These are phyloP conservation scores for Calonectria leucothoes DNA, from an alignment of 2,329 filamentous ascomycete species.

Conservation along the genomic window DNA sequence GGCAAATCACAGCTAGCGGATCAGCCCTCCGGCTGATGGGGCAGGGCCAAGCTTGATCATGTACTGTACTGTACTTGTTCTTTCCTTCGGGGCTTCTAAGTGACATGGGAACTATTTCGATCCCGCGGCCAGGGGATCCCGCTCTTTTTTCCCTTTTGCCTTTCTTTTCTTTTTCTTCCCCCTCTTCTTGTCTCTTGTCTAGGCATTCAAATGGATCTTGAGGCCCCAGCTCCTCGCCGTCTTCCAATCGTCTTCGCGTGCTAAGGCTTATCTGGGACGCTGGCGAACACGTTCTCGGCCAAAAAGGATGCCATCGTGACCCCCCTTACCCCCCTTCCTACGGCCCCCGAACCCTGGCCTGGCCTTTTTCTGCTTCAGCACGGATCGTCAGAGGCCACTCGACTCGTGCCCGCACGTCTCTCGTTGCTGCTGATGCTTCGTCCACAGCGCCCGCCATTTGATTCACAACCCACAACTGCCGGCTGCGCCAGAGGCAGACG, in stretches of 20 bases:
- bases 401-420: neutral
- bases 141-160: neutral
- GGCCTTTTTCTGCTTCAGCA: neutral
- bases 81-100: neutral
- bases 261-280: neutral
- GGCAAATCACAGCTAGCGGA: neutral
- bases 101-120: neutral
- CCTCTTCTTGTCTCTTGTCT: neutral
- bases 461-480: conserved; percentile 1
- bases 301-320: neutral
- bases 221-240: neutral
- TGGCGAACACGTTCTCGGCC: neutral
- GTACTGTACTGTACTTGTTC: neutral
- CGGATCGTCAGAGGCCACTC: neutral
- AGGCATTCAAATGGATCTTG: neutral
- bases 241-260: neutral
- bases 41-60: neutral
- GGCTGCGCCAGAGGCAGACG: neutral
- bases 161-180: neutral
- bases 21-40: neutral
- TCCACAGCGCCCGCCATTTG: neutral
- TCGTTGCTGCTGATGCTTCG: neutral
- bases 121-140: conserved; percentile 1
- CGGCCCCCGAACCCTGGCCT: neutral
- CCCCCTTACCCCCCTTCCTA: neutral